Evolutionary conservation across 169 alveolate genomes (phyloP).

Genomic region (Plasmodium sp.): DNA sequence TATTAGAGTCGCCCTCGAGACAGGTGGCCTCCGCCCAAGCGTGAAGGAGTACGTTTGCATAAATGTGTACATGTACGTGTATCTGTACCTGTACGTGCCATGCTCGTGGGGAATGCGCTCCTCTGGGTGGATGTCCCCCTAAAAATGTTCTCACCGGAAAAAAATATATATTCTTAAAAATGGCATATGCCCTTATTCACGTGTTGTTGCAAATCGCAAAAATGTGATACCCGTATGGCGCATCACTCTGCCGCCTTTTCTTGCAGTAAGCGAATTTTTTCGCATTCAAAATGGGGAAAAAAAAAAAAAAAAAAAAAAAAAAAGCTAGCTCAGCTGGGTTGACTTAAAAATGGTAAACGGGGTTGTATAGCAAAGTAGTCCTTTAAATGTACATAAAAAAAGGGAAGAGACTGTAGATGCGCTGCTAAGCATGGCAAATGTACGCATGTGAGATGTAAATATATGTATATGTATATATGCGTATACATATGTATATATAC

Average conservation of each 20-base stretch:
- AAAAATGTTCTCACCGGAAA: neutral
- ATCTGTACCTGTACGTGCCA: neutral
- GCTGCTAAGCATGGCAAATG: neutral
- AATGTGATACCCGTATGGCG: neutral
- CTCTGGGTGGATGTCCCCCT: neutral
- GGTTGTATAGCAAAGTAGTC: neutral
- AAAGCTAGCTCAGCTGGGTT: neutral
- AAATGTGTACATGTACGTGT: too few species aligned
- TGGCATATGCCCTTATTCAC: neutral
- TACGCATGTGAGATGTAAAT: neutral
- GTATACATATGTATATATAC: neutral
- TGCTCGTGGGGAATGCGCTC: neutral
- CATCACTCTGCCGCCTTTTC: neutral
- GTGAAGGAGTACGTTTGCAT: neutral
- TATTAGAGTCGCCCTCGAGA: neutral
- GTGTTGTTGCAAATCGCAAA: neutral
- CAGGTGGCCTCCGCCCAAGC: neutral
- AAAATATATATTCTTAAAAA: too few species aligned
- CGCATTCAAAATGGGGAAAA: neutral
- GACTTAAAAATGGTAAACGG: neutral
- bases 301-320: neutral
- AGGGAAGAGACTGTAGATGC: neutral
- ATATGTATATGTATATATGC: neutral
- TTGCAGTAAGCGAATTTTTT: neutral
- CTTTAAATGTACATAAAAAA: neutral